phyloP scores from a whole-genome alignment of 345 rosid genomes.

The Aquilaria yunnanensis region DNA sequence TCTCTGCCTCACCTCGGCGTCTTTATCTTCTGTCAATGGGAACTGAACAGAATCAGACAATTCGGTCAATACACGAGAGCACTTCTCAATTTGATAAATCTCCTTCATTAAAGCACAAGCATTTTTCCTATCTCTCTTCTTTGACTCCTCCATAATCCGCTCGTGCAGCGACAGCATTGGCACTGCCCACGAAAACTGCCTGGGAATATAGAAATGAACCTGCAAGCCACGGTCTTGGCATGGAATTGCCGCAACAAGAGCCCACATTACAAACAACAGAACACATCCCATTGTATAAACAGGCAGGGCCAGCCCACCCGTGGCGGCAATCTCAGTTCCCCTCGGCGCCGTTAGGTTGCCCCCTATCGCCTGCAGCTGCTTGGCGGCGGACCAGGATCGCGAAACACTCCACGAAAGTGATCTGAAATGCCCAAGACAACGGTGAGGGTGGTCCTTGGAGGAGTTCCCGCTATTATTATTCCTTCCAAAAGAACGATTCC shows the following conservation, averaged over 20 bases:
- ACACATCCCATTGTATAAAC: constrained; percentile 66
- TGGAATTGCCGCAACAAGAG: constrained; percentile 89
- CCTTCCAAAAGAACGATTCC: constrained; percentile 88
- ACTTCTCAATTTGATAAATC: constrained; percentile 70
- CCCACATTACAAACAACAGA: constrained; percentile 85
- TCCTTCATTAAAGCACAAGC: constrained; percentile 77
- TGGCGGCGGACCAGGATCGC: constrained; percentile 94
- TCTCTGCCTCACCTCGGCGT: constrained; percentile 50
- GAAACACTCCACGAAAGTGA: constrained; percentile 98
- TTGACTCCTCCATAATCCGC: constrained; percentile 70
- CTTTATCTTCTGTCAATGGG: constrained; percentile 57
- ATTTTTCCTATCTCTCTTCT: constrained; percentile 67
- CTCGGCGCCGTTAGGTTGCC: constrained; percentile 52
- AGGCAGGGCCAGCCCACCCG: constrained; percentile 56
- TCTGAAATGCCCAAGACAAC: constrained; percentile 56
- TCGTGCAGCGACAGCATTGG: constrained; percentile 63
- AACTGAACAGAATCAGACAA: constrained; percentile 63
- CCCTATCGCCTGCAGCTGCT: constrained; percentile 77
- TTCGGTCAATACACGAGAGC: constrained; percentile 52
- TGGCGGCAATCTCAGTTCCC: constrained; percentile 47
- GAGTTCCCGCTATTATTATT: constrained; percentile 15
- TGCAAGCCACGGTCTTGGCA: constrained; percentile 96
- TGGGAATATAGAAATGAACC: constrained; percentile 63
- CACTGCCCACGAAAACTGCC: constrained; percentile 63
- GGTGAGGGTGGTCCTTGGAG: constrained; percentile 32